These are phyloP conservation scores for Aaosphaeria arxii DNA, from an alignment of 2,329 filamentous ascomycete species.

Conservation along the genomic window DNA sequence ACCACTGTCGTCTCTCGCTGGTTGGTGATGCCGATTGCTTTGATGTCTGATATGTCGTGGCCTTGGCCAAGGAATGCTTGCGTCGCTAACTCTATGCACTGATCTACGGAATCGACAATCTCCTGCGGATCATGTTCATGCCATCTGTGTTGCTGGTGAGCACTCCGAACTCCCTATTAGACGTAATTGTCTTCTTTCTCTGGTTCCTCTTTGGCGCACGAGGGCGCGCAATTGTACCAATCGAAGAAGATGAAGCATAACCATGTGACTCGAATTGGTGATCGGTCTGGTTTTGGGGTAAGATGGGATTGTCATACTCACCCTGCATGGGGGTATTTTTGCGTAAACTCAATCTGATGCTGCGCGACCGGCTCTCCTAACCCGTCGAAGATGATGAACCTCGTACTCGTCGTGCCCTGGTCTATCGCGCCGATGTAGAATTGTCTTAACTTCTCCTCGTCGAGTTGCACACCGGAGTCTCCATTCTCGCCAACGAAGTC, in stretches of 20 bases:
- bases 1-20: conserved; percentile 85
- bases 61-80: conserved; percentile 69
- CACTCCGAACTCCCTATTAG: neutral
- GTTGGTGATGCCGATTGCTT: conserved; percentile 80
- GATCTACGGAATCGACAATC: conserved; percentile 70
- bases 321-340: conserved; percentile 82
- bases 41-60: conserved; percentile 65
- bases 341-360: conserved; percentile 84
- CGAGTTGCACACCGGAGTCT: conserved; percentile 19
- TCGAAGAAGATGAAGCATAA: too few species aligned
- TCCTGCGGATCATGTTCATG: conserved; percentile 84
- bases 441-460: conserved; percentile 41
- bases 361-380: conserved; percentile 73
- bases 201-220: too few species aligned
- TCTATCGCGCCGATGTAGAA: conserved; percentile 86
- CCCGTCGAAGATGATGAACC: conserved; percentile 87
- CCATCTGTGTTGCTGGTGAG: conserved; percentile 57
- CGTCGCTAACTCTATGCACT: conserved; percentile 75
- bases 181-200: too few species aligned
- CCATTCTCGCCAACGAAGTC: conserved; percentile 11
- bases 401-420: conserved; percentile 83
- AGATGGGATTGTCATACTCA: conserved; percentile 45
- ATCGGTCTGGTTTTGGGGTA: neutral
- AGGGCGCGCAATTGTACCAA: too few species aligned
- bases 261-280: too few species aligned